phyloP scores from a whole-genome alignment of 2,329 filamentous ascomycete species.

The Xenoacremonium recifei region DNA sequence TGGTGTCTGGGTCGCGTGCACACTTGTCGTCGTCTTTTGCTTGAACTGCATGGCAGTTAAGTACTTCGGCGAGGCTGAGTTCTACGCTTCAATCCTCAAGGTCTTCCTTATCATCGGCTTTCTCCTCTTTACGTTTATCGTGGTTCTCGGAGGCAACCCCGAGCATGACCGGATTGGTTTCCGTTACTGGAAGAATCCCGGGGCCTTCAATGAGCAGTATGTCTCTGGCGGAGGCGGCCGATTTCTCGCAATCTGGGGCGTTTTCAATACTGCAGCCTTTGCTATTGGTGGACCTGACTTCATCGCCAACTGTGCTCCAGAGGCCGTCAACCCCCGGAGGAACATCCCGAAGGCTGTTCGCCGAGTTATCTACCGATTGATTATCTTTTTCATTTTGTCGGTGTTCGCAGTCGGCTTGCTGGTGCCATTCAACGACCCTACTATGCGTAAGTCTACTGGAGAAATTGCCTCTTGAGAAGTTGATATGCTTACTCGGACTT shows the following conservation, averaged over 20 bases:
- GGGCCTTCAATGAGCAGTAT: slow-evolving; percentile 3
- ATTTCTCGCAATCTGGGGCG: slow-evolving; percentile 6
- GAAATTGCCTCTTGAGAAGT: neutral
- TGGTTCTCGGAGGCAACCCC: slow-evolving; percentile 1
- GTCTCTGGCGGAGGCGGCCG: slow-evolving; percentile 1
- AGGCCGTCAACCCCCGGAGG: slow-evolving; percentile 4
- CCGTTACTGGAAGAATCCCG: slow-evolving; percentile 7
- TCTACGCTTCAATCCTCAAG: slow-evolving; percentile 5
- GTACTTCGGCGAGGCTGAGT: slow-evolving; percentile 6
- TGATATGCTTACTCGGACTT: neutral
- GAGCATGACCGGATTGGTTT: slow-evolving; percentile 7
- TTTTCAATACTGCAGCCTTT: slow-evolving; percentile 4
- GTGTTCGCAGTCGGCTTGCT: slow-evolving; percentile 3
- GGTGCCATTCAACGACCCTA: slow-evolving; percentile 3
- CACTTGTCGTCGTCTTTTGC: slow-evolving; percentile 1
- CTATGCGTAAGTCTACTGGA: slow-evolving; percentile 1
- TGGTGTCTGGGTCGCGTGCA: slow-evolving; percentile 3
- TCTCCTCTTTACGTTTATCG: slow-evolving; percentile 6
- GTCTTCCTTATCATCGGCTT: slow-evolving; percentile 6
- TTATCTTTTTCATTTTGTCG: slow-evolving; percentile 3
- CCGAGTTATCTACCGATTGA: slow-evolving; percentile 3
- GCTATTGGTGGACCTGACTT: slow-evolving; percentile 4
- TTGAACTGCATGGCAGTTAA: slow-evolving; percentile 4
- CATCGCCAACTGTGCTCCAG: slow-evolving; percentile 3
- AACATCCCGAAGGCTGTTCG: slow-evolving; percentile 5